Base-by-base conservation (phyloP, 495 filamentous ascomycete genomes). In the Penicillium coffeae region DNA sequence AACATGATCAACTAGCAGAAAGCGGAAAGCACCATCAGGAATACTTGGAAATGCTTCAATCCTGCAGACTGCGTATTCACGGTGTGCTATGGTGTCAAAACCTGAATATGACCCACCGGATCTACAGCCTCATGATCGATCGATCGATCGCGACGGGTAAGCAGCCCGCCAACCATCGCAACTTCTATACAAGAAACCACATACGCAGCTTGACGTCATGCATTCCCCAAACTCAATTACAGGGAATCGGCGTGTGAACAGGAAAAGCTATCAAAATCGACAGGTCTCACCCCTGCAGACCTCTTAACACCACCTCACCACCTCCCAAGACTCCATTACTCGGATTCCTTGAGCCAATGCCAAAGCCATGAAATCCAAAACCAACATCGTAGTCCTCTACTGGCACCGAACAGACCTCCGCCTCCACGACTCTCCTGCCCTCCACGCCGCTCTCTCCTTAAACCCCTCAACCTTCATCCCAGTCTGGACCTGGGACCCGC, bases 401-500 rank as follows among this genome's bases (percentile, higher is more conserved):
- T 87, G 85, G 85, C 86, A 86, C 51, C 77, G 85, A 44, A 87
- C 85, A 9, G 85, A 88, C 59, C 70, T 88, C 8, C 79, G 85
- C 14, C 74, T 87, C 2, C 85, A 88, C 56, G 85, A 88, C 57
- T 86, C 83, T 3, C 83, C 84, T 8, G 83, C 84, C 4, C 63
- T 88, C 13, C 73, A 79, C 54, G 81, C 80, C 5, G 83, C 85
- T 3, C 68, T 87, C 8, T 76, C 79, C 44, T 65, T 88, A 12
- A 72, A 83, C 12, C 82, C 85, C 0, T 71, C 75, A 33, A 71
- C 69, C 10, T 71, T 87, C 7, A 88, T 81, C 62, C 82, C 82
- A 6, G 65, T 87, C 25, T 86, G 81, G 74, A 85, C 80, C 16
- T 87, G 85, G 82, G 82, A 86, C 57, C 83, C 82, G 34, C 83